phyloP scores from a whole-genome alignment of 768 basidiomycete species.

The Amanita brunnescens region DNA sequence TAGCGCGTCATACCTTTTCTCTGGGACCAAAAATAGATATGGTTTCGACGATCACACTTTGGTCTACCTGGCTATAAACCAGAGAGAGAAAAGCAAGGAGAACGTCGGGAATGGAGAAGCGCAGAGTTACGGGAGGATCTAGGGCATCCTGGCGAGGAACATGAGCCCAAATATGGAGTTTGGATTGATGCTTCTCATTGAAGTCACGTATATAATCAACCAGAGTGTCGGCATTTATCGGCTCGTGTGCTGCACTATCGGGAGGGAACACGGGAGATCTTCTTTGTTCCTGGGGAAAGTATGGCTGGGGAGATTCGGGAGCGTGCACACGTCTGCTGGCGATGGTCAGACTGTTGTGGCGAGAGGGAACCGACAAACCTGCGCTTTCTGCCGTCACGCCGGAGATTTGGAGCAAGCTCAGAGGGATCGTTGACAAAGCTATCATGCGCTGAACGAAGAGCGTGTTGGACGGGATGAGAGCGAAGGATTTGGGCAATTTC shows the following conservation, averaged over 20 bases:
- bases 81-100: conserved; percentile 56
- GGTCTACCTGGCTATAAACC: conserved; percentile 24
- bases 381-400: conserved; percentile 46
- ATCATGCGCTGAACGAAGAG: conserved; percentile 42
- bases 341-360: not conserved
- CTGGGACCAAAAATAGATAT: conserved; percentile 66
- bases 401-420: conserved; percentile 35
- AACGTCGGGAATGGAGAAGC: conserved; percentile 57
- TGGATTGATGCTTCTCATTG: conserved; percentile 37
- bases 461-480: conserved; percentile 49
- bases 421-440: conserved; percentile 46
- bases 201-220: conserved; percentile 48
- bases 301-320: conserved; percentile 55
- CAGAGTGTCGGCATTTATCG: conserved; percentile 38
- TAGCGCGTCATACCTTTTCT: conserved; percentile 42
- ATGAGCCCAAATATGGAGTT: conserved; percentile 48
- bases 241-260: conserved; percentile 24
- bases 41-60: conserved; percentile 45
- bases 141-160: conserved; percentile 15
- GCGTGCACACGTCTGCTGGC: conserved; percentile 38
- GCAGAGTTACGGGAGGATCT: conserved; percentile 35
- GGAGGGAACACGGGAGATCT: conserved; percentile 34
- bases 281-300: conserved; percentile 34
- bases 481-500: conserved; percentile 38
- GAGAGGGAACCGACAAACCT: conserved; percentile 31